Evolutionary conservation across 805 yeast species (phyloP), one percentile per base, ranked within the genome.

Genomic region (Ogataea ganodermae): DNA sequence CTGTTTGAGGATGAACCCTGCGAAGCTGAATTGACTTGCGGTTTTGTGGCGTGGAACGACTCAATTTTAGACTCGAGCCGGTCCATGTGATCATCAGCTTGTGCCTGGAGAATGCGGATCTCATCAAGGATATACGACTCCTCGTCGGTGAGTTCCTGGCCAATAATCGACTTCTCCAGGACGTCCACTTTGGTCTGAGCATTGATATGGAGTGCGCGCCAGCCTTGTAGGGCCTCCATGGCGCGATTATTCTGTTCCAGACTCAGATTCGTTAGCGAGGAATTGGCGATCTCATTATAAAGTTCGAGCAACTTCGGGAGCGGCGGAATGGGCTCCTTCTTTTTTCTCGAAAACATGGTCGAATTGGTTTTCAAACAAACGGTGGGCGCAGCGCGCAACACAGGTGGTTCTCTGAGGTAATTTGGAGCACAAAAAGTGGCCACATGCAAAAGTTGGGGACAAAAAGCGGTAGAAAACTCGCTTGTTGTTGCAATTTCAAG

Each of bases 201-300:
- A 40, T 78, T 75, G 1, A 86, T 80, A 52, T 83, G 88, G n/a
- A 86, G 65, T 2, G 81, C 71, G 53, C 81, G 84, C 91, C 92
- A 85, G 2, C 91, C 91, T 49, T 76, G 79, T 17, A 84, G 65
- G 2, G 90, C 86, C 14, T 76, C 79, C 42, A 72, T 76, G 37
- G 73, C 63, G 17, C 76, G 72, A 27, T 74, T 70, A 16, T 71
- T 68, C 49, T 84, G 84, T 57, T 86, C 90, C 16, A 81, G 60
- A 3, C 80, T 72, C 42, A 82, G 59, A 62, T 83, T 80, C 50
- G 74, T 70, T 43, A 85, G 71, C 3, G 88, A 75, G 49, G 70
- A 72, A 56, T 79, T 79, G 42, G 88, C 85, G 42, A 80, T 72
- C 49, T 80, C 85, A 53, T 79, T 76, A 63, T 84, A 85, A 1